Percentiles rank a stretch among this genome's conserved stretches.
Evolutionary conservation across 164 flowering plant genomes (phyloP).

Genomic region (Akebia trifoliata): DNA sequence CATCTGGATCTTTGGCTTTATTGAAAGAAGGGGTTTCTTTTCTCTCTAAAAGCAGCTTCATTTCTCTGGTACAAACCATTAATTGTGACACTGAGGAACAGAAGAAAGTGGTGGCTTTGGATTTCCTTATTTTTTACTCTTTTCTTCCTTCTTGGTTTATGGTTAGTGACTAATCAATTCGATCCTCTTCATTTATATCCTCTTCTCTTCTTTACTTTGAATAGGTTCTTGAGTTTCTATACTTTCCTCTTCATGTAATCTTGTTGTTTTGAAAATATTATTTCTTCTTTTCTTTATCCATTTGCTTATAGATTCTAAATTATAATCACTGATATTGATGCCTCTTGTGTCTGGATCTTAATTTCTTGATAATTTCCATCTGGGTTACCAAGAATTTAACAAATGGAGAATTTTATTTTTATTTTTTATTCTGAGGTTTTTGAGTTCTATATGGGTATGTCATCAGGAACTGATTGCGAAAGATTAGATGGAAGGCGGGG

Average conservation of each 20-base stretch:
- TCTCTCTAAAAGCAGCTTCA: neutral
- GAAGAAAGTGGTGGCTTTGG: neutral
- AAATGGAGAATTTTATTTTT: neutral
- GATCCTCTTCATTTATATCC: too few relatives aligned
- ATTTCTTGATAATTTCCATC: neutral
- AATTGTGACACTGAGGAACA: neutral
- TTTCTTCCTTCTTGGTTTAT: neutral
- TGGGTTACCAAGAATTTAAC: neutral
- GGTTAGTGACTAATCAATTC: neutral
- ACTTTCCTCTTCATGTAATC: neutral
- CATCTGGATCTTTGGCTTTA: too few relatives aligned
- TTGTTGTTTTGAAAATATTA: neutral
- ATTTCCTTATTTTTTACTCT: neutral
- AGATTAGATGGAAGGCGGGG: conserved; percentile 45
- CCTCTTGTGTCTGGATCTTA: conserved; percentile 2
- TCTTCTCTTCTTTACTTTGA: too few relatives aligned
- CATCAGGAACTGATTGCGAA: neutral
- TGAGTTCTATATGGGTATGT: neutral
- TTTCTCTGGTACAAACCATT: conserved; percentile 6
- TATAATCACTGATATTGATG: neutral
- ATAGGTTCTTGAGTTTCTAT: too few relatives aligned
- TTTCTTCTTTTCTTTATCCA: conserved; percentile 1
- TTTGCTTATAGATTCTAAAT: neutral
- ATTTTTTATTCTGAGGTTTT: neutral
- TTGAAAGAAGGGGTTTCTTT: too few relatives aligned